These are phyloP conservation scores for Arthrobotrys sphaeroides DNA, from an alignment of 2,329 filamentous ascomycete genomes.

Conservation along the genomic window DNA sequence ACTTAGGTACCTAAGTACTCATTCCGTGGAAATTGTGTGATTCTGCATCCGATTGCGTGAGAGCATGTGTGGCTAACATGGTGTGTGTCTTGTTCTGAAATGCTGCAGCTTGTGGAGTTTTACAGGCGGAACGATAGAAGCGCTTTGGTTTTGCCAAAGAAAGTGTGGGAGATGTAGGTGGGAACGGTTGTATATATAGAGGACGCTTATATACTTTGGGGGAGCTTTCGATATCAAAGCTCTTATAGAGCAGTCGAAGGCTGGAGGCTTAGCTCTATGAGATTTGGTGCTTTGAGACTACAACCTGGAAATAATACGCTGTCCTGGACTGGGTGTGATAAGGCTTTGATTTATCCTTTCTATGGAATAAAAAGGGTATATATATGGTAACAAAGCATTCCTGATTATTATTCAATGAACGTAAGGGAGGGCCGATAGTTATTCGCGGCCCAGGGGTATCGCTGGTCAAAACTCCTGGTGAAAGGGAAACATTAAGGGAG, in stretches of 20 bases:
- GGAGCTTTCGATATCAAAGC: too few species aligned
- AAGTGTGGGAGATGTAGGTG: slow-evolving; percentile 76
- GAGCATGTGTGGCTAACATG: slow-evolving; percentile 8
- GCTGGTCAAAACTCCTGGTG: not conserved
- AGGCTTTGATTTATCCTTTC: not conserved
- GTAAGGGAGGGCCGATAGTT: not conserved
- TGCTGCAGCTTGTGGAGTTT: slow-evolving; percentile 77
- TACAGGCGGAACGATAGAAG: slow-evolving; percentile 89
- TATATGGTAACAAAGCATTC: not conserved
- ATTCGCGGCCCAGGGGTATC: slow-evolving; percentile 15
- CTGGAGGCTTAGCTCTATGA: not conserved
- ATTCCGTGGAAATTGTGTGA: slow-evolving; percentile 2
- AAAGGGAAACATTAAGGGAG: not conserved
- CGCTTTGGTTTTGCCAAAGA: slow-evolving; percentile 85
- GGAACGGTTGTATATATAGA: not conserved
- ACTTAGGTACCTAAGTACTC: too few species aligned
- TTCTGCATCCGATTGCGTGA: not conserved
- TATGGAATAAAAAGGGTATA: not conserved
- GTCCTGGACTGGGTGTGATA: not conserved
- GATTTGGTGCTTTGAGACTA: not conserved
- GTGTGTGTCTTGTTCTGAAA: not conserved
- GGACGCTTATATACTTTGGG: not conserved
- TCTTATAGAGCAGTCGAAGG: too few species aligned
- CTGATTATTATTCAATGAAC: slow-evolving; percentile 11
- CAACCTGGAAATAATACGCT: too few species aligned